Evolutionary conservation across 495 filamentous ascomycete genomes (phyloP), one percentile per base, ranked within the genome.

Genomic region (Barbatosphaeria neglecta): DNA sequence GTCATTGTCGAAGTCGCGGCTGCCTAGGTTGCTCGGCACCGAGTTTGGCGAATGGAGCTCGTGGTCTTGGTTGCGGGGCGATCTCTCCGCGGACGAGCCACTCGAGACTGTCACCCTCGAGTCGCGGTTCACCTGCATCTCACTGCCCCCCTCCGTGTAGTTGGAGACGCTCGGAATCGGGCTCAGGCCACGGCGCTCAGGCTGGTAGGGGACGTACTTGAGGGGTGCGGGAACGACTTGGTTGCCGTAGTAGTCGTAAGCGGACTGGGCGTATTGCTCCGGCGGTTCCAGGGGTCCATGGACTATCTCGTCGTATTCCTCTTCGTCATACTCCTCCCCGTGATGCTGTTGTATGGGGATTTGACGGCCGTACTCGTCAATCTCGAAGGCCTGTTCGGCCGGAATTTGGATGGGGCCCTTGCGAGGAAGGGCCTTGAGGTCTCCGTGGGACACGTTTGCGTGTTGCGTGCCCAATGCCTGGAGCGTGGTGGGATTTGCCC

Each of bases 151-250:
- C 25, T 74, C 71, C 7, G 74, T 77, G 50, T 82, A 84, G 44
- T 88, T 89, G 0, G 86, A 86, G 22, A 92, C 82, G 48, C 89
- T 94, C 50, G 90, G 88, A 44, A 93, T 87, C 0, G 88, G 89
- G 61, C 89, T 94, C 18, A 90, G 63, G 13, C 77, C 77, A 23
- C 83, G 82, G 24, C 72, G 69, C 47, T 78, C 69, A 20, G 70
- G 72, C 22, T 70, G 70, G 44, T 80, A 79, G 3, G 72, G 69
- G 18, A 75, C 66, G 47, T 81, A 78, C 41, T 74, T 73, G 16
- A 76, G 60, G 10, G 73, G 75, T 4, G 73, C 68, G 2, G 72
- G 70, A 4, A 78, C 75, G 39, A 76, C 68, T 50, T 78, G 75
- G 1, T 66, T 68, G 51, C 58, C 70, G 50, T 74, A 73, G 49